Conservation (phyloP, 352 stramenopile genomes). For the Plasmopara viticola region DNA sequence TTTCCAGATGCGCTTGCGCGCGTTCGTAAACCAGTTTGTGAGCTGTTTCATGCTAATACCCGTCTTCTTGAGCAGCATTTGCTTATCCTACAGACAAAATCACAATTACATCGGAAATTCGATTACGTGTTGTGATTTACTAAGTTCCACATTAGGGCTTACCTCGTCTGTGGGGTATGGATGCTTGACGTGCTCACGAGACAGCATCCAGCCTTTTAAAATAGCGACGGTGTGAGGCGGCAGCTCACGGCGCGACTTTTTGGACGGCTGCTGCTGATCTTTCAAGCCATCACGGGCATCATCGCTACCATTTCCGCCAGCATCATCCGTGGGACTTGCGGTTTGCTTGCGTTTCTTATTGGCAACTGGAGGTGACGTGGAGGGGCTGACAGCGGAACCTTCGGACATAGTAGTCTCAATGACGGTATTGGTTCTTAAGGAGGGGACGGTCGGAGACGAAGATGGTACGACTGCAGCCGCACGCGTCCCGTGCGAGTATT, state of each 20-base stretch:
- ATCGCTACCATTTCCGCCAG: conserved; percentile 20
- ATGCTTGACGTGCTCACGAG: conserved; percentile 83
- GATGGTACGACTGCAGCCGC: conserved; percentile 5
- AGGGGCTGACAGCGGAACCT: conserved; percentile 4
- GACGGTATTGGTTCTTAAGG: not conserved
- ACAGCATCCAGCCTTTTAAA: conserved; percentile 87
- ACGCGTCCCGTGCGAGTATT: conserved; percentile 26
- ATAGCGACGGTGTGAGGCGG: conserved; percentile 80
- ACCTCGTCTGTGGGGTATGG: conserved; percentile 86
- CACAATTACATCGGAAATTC: conserved; percentile 7
- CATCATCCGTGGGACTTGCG: conserved; percentile 20
- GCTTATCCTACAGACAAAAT: conserved; percentile 56
- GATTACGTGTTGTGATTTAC: no score
- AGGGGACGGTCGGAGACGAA: conserved; percentile 1
- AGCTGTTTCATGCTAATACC: conserved; percentile 90
- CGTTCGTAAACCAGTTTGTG: conserved; percentile 89
- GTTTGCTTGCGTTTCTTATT: conserved; percentile 28
- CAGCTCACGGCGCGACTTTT: conserved; percentile 77
- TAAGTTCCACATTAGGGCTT: not conserved
- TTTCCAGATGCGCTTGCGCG: conserved; percentile 86
- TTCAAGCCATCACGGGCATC: conserved; percentile 32
- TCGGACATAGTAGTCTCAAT: conserved; percentile 15
- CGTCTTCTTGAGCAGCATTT: conserved; percentile 86
- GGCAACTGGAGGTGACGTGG: conserved; percentile 15
- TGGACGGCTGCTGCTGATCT: conserved; percentile 31